A percentile compares a stretch with the other conserved stretches of the same genome.
Conservation (phyloP, 306 rosid species). For the Begonia loranthoides region DNA sequence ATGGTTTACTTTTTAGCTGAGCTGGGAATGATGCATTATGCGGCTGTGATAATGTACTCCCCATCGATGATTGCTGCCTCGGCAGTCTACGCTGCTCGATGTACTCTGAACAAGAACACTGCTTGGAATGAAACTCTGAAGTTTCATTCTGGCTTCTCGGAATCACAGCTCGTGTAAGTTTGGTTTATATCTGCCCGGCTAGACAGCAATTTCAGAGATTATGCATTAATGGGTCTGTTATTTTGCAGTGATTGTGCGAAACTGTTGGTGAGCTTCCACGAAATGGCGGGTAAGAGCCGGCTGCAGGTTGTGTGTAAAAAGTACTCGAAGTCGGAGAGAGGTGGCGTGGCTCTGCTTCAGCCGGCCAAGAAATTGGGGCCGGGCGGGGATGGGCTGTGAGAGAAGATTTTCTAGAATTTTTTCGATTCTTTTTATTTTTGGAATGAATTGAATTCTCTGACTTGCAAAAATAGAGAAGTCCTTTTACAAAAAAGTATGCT, state of each 20-base stretch:
- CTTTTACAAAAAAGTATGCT: no score
- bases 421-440: no score
- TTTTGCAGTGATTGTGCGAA: constrained; percentile 55
- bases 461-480: no score
- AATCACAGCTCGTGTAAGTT: constrained; percentile 40
- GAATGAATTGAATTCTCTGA: no score
- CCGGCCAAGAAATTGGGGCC: constrained; percentile 47
- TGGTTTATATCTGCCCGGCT: no score
- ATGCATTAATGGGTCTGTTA: background rate
- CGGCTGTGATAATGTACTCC: constrained; percentile 32
- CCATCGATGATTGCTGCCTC: constrained; percentile 92
- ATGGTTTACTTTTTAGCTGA: constrained; percentile 59
- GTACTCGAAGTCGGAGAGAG: constrained; percentile 35
- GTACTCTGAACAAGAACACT: constrained; percentile 50
- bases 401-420: no score
- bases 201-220: no score
- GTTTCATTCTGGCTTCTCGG: constrained; percentile 55
- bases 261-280: constrained; percentile 36
- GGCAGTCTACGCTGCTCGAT: constrained; percentile 67
- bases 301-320: constrained; percentile 45
- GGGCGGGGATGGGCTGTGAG: background rate
- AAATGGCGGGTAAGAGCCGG: constrained; percentile 24
- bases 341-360: constrained; percentile 49
- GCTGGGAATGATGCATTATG: constrained; percentile 63
- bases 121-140: constrained; percentile 69